Evolutionary conservation across 306 rosid genomes (phyloP), one percentile per base, ranked within the genome.

Genomic region (Erythrophleum fordii): DNA sequence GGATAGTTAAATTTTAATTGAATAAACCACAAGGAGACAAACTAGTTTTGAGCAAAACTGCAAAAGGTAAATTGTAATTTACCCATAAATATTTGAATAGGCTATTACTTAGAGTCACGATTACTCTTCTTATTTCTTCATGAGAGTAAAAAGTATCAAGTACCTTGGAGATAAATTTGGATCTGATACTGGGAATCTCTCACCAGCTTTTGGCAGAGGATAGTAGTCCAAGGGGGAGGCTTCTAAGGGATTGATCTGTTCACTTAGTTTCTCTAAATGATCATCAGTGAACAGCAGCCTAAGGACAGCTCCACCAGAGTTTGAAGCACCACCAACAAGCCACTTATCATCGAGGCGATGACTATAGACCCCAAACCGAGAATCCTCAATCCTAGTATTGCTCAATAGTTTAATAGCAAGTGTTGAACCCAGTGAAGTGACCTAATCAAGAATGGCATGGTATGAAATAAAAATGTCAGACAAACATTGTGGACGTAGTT

Each of bases 321-420:
- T 94, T 83, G 98, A 94, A 68, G 98, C 98, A 55, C 97, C 98
- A 70, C 97, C 98, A 82, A 94, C 98, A 5, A 94, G 97, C 98
- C 97, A 94, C 86, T 90, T 90, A 85, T 91, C 92, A 68, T 91
- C 98, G n/a, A 94, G 95, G 72, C 98, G 97, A 89, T 94, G 98
- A 80, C 98, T 94, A 69, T 94, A 94, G 72, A 94, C 97, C 69
- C 98, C 98, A 86, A 87, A 94, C 20, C 93, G 87, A 58, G 98
- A 96, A 83, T 94, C 98, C 5, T 94, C 98, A 66, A 94, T 86
- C 87, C 97, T 86, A 29, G 85, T 87, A 68, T 90, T 89, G 83
- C 97, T 94, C 86, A 92, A 46, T 64, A 94, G 86, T 81, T 94
- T 94, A 44, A 94, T 90, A 70, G 98, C 98, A 58, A 94, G 97